phyloP scores from a whole-genome alignment of 2,329 filamentous ascomycete species.

The Nemania sp. region DNA sequence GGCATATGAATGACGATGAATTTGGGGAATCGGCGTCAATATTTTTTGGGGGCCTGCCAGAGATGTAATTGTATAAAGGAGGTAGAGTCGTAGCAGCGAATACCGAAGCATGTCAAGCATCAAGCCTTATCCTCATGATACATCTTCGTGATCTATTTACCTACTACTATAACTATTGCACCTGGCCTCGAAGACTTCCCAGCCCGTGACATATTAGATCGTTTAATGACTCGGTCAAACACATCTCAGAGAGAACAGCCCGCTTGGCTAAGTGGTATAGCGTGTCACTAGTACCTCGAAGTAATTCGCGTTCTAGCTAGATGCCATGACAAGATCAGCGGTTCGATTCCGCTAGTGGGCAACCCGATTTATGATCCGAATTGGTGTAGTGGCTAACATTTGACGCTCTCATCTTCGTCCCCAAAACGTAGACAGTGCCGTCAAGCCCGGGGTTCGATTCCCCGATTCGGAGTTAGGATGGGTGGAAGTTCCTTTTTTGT shows the following conservation, averaged over 20 bases:
- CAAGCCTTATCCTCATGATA: too few relatives aligned
- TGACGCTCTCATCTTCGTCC: conserved; percentile 50
- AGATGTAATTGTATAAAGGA: too few relatives aligned
- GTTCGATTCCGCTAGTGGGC: conserved; percentile 22
- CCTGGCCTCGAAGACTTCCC: too few relatives aligned
- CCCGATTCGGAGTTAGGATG: conserved; percentile 48
- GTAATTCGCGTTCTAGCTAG: background rate
- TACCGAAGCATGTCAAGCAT: background rate
- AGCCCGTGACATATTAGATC: too few relatives aligned
- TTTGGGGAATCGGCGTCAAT: too few relatives aligned
- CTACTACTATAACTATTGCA: too few relatives aligned
- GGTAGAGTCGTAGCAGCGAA: background rate
- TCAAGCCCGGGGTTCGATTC: conserved; percentile 51
- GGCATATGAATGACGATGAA: too few relatives aligned
- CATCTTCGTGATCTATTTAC: background rate
- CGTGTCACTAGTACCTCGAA: background rate
- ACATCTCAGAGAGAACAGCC: background rate
- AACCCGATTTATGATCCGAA: conserved; percentile 44
- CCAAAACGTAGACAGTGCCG: conserved; percentile 21
- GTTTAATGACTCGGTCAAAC: background rate
- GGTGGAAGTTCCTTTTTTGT: too few relatives aligned
- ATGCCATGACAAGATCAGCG: conserved; percentile 6
- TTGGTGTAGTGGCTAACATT: conserved; percentile 54
- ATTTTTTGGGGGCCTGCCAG: too few relatives aligned
- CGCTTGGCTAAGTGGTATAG: conserved; percentile 5